Conservation (phyloP, 2,329 filamentous ascomycete species). For the Fusarium duplospermum region DNA sequence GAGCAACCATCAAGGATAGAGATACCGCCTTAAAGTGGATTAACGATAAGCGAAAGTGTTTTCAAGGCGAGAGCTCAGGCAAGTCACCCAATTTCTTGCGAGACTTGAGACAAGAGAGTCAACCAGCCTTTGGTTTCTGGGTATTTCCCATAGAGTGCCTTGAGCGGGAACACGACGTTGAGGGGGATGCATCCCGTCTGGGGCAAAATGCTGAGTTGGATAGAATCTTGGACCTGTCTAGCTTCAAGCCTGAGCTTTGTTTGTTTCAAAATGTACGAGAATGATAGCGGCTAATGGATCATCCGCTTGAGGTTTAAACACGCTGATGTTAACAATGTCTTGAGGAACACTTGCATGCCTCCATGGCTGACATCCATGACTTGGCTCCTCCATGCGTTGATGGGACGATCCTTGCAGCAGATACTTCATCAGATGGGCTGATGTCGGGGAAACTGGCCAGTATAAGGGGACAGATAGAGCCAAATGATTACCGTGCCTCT, state of each 20-base stretch:
- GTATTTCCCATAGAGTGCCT: background rate
- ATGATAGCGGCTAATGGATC: background rate
- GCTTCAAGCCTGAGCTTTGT: background rate
- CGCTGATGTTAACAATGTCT: background rate
- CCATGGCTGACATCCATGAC: background rate
- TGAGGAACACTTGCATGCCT: background rate
- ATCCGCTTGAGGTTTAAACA: background rate
- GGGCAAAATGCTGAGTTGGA: background rate
- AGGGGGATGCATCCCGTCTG: background rate
- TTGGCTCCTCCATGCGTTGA: background rate
- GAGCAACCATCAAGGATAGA: background rate
- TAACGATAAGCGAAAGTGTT: too few relatives aligned
- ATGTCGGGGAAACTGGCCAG: background rate
- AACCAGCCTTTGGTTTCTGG: background rate
- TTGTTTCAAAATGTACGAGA: background rate
- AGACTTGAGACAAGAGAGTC: background rate
- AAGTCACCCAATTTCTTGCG: background rate
- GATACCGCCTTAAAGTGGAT: background rate
- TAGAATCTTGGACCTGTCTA: background rate
- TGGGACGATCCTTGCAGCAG: background rate
- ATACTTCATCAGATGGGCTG: background rate
- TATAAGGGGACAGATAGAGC: background rate
- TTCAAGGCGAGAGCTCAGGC: too few relatives aligned
- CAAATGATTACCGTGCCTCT: background rate
- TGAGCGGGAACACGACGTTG: background rate